These are phyloP conservation scores for Tuber indicum DNA, from an alignment of 495 filamentous ascomycete species.

Conservation along the genomic window DNA sequence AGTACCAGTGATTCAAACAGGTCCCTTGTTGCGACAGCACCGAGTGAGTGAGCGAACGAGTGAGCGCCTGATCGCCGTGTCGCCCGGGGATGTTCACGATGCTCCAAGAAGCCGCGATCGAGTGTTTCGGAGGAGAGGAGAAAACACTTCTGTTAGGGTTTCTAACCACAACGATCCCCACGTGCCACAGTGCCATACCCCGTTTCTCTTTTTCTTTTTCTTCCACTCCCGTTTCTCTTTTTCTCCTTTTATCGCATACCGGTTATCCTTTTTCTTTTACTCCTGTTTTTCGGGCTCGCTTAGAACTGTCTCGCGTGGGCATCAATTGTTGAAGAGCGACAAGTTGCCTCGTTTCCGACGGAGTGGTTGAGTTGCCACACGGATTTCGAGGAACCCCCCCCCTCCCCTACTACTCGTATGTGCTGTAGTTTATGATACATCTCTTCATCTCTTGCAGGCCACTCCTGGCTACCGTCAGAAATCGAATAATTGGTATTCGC, in stretches of 20 bases:
- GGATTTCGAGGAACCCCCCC: conserved; percentile 7
- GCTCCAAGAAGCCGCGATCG: neutral
- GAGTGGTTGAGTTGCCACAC: conserved; percentile 28
- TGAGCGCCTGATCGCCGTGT: neutral
- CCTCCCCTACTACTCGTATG: neutral
- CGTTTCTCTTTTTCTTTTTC: neutral
- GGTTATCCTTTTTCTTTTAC: neutral
- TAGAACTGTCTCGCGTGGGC: conserved; percentile 30
- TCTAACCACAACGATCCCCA: neutral
- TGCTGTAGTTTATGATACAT: neutral
- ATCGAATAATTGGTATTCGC: too few species aligned
- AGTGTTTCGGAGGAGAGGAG: neutral
- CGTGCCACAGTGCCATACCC: neutral
- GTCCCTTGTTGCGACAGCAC: neutral
- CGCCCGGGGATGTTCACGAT: neutral
- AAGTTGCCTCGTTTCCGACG: conserved; percentile 38
- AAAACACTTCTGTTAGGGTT: neutral
- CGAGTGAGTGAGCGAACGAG: neutral
- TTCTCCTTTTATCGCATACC: neutral
- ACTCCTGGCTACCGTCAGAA: too few species aligned
- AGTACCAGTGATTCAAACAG: neutral
- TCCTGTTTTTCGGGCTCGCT: conserved; percentile 17
- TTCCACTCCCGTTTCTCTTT: too few species aligned
- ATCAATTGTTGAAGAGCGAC: neutral
- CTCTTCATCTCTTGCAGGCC: too few species aligned